Evolutionary conservation across 2,329 filamentous ascomycete species (phyloP), one percentile per base, ranked within the genome.

Genomic region (Xylaria sp.): DNA sequence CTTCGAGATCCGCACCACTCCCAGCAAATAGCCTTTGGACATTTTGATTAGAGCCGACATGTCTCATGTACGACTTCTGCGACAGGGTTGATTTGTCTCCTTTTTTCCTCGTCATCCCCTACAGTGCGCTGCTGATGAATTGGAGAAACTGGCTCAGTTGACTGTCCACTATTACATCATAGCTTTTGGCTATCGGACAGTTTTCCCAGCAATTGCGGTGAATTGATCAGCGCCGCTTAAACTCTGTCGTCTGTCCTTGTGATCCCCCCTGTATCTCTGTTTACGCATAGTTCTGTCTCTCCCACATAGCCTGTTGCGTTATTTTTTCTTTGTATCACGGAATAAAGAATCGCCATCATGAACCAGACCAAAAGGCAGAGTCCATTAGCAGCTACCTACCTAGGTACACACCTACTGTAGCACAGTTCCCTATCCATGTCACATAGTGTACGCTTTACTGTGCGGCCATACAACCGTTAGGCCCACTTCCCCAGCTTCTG

Each of bases 401-500:
- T 31, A 31, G 9, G 28, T 31, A 31, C 28, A 31, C 9, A 31
- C 28, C 5, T 5, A 31, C 4, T 31, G 28, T 31, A 31, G 28
- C 28, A 31, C 28, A 31, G 28, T 31, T 31, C 5, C 51, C 55
- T 40, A 19, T 23, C 45, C 33, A 37, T 53, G 49, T 47, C 35
- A 38, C 56, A 17, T 56, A 40, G 25, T 50, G 28, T 19, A 31
- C 28, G 23, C 17, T n/a, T 4, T 46, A 49, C 42, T 49, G 35
- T 23, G 17, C 17, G 11, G 23, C 35, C 62, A 52, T 59, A 59
- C 51, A 63, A 49, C 40, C 55, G 42, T 23, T 23, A 47, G 63
- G 42, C 60, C 60, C 63, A 65, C 63, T 65, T 65, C 63, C 63
- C 63, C 63, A 65, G 63, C 51, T 65, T 64, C 45, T n/a, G n/a